phyloP scores from a whole-genome alignment of 495 filamentous ascomycete species.

The Penicillium salamii region DNA sequence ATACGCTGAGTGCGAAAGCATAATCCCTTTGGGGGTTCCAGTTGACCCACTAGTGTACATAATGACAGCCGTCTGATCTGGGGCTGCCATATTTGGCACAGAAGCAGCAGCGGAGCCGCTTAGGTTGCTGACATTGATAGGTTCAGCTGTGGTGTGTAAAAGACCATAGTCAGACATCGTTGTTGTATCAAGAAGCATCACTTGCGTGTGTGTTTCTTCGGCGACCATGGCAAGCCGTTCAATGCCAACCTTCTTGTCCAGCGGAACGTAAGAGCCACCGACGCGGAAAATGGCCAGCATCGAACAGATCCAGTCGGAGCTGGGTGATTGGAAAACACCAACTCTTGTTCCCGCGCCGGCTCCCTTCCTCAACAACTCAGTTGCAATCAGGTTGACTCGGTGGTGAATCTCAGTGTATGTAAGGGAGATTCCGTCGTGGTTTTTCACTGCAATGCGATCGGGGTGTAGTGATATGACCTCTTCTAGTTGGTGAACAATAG shows the following conservation, averaged over 20 bases:
- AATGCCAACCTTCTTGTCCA: slow-evolving; percentile 44
- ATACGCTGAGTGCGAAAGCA: slow-evolving; percentile 28
- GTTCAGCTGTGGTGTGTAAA: neutral
- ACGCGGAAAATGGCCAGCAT: slow-evolving; percentile 51
- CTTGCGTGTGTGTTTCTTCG: slow-evolving; percentile 15
- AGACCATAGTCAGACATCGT: neutral
- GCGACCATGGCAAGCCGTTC: slow-evolving; percentile 29
- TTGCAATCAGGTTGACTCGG: slow-evolving; percentile 12
- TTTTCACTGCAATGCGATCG: slow-evolving; percentile 10
- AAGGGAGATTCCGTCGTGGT: slow-evolving; percentile 4
- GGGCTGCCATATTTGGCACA: neutral
- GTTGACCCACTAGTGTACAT: slow-evolving; percentile 45
- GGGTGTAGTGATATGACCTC: slow-evolving; percentile 12
- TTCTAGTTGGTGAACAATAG: slow-evolving; percentile 34
- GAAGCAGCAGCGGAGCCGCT: neutral
- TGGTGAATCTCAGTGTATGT: slow-evolving; percentile 14
- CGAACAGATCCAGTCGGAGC: slow-evolving; percentile 45
- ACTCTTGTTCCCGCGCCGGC: neutral
- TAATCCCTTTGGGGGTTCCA: slow-evolving; percentile 37
- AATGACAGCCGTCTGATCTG: slow-evolving; percentile 27
- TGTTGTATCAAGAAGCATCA: slow-evolving; percentile 14
- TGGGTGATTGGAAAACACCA: slow-evolving; percentile 22
- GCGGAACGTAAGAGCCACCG: slow-evolving; percentile 50
- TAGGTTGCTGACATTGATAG: slow-evolving; percentile 14
- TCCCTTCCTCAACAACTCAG: slow-evolving; percentile 7